Evolutionary conservation across 176 grass and related monocot species (phyloP), one percentile per base, ranked within the genome.

Genomic region (Lolium perenne): DNA sequence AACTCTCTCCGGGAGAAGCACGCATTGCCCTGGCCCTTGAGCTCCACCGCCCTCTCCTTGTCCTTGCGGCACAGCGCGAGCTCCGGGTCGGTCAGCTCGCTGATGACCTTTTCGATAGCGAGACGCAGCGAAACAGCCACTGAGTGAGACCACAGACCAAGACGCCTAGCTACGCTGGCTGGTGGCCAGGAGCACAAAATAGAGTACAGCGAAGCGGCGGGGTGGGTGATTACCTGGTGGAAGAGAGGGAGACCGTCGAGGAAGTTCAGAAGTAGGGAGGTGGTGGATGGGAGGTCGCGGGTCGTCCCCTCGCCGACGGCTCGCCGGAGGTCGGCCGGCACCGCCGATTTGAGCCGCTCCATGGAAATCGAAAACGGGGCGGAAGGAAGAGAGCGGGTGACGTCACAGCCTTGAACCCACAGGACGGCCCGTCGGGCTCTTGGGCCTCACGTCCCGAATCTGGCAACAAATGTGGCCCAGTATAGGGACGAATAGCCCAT

Each of bases 51-150:
- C 63, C 48, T 85, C 65, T 10, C 79, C 86, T 80, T 88, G 86
- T 86, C 83, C 88, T 98, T 98, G 82, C 86, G 78, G 65, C 96
- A 98, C 45, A 98, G 79, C 26, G 93, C 96, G 70, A 87, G 85
- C 21, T 91, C 88, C 72, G 83, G 83, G 73, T 94, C 91, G 26
- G 91, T 91, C 68, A 98, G 82, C 62, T 94, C 89, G 41, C 41
- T 79, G 26, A 92, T 91, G 63, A 95, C 86, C 93, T 94, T 54
- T 0, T 15, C 18, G 83, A 70, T 10, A 56, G 22, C 4, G 56
- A 62, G 4, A 80, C 23, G 56, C 25, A 62, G 45, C 41, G 40
- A 53, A 35, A 76, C 1, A 80, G 5, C 2, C 6, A 50, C 41
- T 76, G 71, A 72, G n/a, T 76, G 71, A 72, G n/a, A 82, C 21